phyloP scores from a whole-genome alignment of 2,329 filamentous ascomycete species.

The Lojkania enalia region DNA sequence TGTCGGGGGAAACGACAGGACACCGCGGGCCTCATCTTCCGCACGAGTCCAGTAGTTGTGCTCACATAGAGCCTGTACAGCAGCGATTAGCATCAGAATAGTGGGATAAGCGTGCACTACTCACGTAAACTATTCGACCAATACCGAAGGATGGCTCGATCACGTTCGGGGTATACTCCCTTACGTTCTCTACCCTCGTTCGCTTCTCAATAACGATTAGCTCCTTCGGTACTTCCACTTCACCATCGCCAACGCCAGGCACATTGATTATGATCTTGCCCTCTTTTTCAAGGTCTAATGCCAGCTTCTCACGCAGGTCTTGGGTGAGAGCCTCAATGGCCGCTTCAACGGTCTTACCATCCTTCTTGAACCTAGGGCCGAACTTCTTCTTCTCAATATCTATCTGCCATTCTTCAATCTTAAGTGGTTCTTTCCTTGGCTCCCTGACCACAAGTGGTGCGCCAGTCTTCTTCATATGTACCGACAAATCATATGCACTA shows the following conservation, averaged over 20 bases:
- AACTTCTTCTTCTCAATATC: slow-evolving; percentile 95
- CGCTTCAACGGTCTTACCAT: slow-evolving; percentile 81
- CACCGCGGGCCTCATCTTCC: slow-evolving; percentile 79
- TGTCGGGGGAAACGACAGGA: slow-evolving; percentile 73
- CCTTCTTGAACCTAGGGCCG: slow-evolving; percentile 88
- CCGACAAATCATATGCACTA: slow-evolving; percentile 89
- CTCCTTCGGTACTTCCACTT: slow-evolving; percentile 78
- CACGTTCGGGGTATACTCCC: slow-evolving; percentile 93
- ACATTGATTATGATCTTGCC: slow-evolving; percentile 81
- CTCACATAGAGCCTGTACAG: slow-evolving; percentile 87
- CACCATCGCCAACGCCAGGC: slow-evolving; percentile 66
- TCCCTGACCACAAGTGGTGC: slow-evolving; percentile 84
- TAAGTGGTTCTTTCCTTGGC: slow-evolving; percentile 73
- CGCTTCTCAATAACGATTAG: slow-evolving; percentile 82
- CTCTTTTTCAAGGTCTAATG: slow-evolving; percentile 70
- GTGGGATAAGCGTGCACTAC: slow-evolving; percentile 8
- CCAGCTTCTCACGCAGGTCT: slow-evolving; percentile 77
- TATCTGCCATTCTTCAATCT: slow-evolving; percentile 84
- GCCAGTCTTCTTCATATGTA: slow-evolving; percentile 92
- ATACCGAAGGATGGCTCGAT: slow-evolving; percentile 98
- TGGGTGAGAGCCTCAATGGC: slow-evolving; percentile 77
- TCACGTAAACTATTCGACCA: slow-evolving; percentile 82
- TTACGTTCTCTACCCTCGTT: slow-evolving; percentile 77
- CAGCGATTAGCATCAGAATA: slow-evolving; percentile 53
- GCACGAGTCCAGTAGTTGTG: slow-evolving; percentile 93